Conservation (phyloP, 305 asterid species). For the Fraxinus paxiana region DNA sequence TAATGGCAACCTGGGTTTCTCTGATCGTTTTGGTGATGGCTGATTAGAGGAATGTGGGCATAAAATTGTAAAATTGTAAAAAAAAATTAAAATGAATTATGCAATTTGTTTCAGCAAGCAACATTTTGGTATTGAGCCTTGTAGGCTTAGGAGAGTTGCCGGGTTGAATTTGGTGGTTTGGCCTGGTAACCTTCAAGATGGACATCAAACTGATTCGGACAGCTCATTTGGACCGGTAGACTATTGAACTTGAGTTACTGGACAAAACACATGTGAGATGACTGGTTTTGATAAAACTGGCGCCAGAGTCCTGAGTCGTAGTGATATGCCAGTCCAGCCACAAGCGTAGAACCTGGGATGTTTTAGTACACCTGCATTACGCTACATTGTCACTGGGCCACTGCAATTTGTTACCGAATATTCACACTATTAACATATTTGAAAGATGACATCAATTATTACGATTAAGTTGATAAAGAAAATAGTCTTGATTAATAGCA, state of each 20-base stretch:
- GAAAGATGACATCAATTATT: background rate
- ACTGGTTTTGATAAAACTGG: background rate
- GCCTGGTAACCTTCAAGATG: background rate
- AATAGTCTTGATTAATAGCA: background rate
- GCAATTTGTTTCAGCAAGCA: background rate
- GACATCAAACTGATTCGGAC: background rate
- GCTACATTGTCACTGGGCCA: background rate
- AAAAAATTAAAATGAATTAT: background rate
- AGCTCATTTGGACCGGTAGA: background rate
- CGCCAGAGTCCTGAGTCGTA: background rate
- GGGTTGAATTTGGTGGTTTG: background rate
- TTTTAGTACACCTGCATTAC: background rate
- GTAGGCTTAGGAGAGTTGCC: background rate
- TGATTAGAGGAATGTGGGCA: background rate
- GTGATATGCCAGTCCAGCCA: background rate
- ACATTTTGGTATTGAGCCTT: background rate
- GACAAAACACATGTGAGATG: background rate
- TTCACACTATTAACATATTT: background rate
- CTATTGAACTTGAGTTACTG: background rate
- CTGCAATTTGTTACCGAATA: background rate
- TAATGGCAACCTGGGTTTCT: background rate
- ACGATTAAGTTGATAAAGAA: background rate
- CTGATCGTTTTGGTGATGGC: background rate
- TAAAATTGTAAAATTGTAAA: background rate
- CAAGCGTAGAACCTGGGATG: background rate